These are phyloP conservation scores for Fusarium mexicanum DNA, from an alignment of 2,329 filamentous ascomycete genomes.

Conservation along the genomic window DNA sequence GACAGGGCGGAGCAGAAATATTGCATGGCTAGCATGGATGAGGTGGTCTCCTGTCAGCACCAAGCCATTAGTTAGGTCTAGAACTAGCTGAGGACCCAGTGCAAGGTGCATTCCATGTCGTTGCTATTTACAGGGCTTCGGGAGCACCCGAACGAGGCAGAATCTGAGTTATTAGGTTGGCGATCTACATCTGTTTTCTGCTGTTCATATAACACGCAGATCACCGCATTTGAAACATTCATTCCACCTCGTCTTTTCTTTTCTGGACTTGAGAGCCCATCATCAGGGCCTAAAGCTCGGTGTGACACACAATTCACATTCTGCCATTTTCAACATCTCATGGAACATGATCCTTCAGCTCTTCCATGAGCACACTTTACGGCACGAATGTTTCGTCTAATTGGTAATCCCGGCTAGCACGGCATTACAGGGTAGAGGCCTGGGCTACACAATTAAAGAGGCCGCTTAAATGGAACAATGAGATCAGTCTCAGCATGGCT, in stretches of 20 bases:
- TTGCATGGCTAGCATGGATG: constrained; percentile 26
- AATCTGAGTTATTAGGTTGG: neutral
- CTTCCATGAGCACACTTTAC: neutral
- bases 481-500: neutral
- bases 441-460: neutral
- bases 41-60: constrained; percentile 22
- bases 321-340: neutral
- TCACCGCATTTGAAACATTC: neutral
- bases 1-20: constrained; percentile 22
- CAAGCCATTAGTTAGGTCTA: constrained; percentile 19
- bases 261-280: neutral
- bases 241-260: neutral
- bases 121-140: constrained; percentile 17
- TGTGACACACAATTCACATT: neutral
- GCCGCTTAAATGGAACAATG: neutral
- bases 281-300: neutral
- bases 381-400: neutral
- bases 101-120: neutral
- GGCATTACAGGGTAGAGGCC: neutral
- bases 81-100: constrained; percentile 18
- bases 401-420: constrained; percentile 3
- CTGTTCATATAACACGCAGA: neutral
- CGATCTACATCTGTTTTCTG: neutral
- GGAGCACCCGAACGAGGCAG: constrained; percentile 21
- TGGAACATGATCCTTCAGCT: neutral